A percentile compares a stretch with the other conserved stretches of the same genome.
These are phyloP conservation scores for Russula compacta DNA, from an alignment of 768 basidiomycete genomes.

Conservation along the genomic window DNA sequence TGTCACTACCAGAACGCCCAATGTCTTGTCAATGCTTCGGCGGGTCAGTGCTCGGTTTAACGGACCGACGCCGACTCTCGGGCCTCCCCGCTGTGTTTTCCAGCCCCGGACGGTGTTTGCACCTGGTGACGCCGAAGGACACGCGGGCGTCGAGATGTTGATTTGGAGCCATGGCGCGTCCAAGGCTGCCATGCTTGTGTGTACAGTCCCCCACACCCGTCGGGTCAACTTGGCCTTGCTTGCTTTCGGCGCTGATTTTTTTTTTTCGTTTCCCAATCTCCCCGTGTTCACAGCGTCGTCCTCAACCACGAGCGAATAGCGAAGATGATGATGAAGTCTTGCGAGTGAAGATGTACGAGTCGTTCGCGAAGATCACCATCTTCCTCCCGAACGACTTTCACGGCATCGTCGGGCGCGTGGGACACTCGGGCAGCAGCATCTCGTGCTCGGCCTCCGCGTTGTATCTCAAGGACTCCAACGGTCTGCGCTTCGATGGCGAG, in stretches of 20 bases:
- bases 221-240: not conserved
- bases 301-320: not conserved
- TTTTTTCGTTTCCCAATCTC: not conserved
- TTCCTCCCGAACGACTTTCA: conserved; percentile 9
- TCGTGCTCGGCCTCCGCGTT: conserved; percentile 8
- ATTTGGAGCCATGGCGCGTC: not conserved
- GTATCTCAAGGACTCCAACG: conserved; percentile 1
- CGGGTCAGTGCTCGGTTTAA: not conserved
- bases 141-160: not conserved
- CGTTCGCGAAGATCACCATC: not conserved
- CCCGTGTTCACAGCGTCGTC: not conserved
- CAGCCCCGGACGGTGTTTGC: not conserved
- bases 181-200: conserved; percentile 6
- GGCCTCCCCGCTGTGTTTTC: not conserved
- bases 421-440: conserved; percentile 12
- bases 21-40: not conserved
- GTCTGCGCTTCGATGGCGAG: conserved; percentile 3
- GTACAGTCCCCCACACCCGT: not conserved
- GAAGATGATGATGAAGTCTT: not conserved
- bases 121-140: not conserved
- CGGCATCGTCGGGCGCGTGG: conserved; percentile 12
- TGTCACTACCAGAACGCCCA: not conserved
- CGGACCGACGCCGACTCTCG: not conserved
- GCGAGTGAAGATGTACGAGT: conserved; percentile 13
- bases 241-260: not conserved